Conservation (phyloP, 805 yeast species). For the Scheffersomyces spartinae region DNA sequence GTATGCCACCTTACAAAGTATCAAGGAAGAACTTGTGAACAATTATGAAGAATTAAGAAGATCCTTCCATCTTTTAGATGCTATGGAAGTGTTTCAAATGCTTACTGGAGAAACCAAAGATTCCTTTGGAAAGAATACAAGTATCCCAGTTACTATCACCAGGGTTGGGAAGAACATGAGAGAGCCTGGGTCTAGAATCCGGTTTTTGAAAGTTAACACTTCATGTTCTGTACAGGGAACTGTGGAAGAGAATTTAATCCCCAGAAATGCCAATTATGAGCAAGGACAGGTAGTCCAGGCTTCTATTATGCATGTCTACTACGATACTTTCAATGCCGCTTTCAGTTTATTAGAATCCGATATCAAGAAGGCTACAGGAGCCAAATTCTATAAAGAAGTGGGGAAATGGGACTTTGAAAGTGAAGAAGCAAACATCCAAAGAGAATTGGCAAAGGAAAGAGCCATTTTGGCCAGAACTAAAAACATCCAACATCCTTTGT, state of each 20-base stretch:
- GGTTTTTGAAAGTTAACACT: conserved; percentile 28
- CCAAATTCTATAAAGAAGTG: conserved; percentile 40
- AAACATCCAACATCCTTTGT: conserved; percentile 84
- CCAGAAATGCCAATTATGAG: conserved; percentile 30
- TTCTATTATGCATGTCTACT: conserved; percentile 58
- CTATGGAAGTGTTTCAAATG: conserved; percentile 71
- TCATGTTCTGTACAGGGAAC: conserved; percentile 31
- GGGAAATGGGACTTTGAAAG: conserved; percentile 73
- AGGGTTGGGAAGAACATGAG: conserved; percentile 61
- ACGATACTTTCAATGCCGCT: conserved; percentile 62
- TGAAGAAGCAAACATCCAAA: conserved; percentile 52
- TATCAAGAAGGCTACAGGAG: conserved; percentile 40
- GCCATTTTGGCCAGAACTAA: conserved; percentile 61
- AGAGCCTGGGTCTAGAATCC: conserved; percentile 34
- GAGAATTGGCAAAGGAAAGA: conserved; percentile 49
- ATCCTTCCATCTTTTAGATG: conserved; percentile 51
- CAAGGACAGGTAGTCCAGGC: conserved; percentile 83
- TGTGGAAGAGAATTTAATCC: conserved; percentile 34
- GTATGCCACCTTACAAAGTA: conserved; percentile 71
- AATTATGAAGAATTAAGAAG: conserved; percentile 82
- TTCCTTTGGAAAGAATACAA: conserved; percentile 53
- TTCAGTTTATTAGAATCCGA: conserved; percentile 62
- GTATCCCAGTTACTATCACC: conserved; percentile 65
- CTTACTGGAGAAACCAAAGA: conserved; percentile 78
- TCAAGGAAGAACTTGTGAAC: conserved; percentile 75